Evolutionary conservation across 2,329 filamentous ascomycete genomes (phyloP), one percentile per base, ranked within the genome.

Genomic region (Ascochyta koolunga): DNA sequence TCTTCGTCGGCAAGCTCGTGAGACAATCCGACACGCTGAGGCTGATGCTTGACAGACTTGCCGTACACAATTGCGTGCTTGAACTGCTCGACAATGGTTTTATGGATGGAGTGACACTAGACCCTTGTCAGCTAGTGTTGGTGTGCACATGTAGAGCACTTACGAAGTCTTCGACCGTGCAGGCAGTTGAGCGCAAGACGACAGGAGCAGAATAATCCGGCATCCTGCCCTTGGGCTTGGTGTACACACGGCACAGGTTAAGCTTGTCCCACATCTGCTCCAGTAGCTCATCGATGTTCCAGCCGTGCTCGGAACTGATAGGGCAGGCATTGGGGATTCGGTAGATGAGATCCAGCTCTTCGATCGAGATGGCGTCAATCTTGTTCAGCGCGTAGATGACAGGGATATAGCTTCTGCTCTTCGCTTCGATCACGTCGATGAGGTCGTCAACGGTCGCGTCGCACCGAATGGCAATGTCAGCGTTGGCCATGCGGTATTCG

Each of bases 201-300:
- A 99, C 95, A 44, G 95, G 95, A 46, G 89, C 82, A 54, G 87
- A 86, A 78, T 99, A 99, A 77, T 99, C 95, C 15, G 95, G 95
- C 77, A 91, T 83, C 75, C 88, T 91, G 59, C 95, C 95, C 81
- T 99, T 98, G 57, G 95, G 95, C 80, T 99, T 99, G 53, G 95
- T 99, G 80, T 99, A 99, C 39, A 99, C 89, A 67, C 95, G 86
- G 66, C 91, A 88, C 56, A 99, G 83, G 70, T 89, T 91, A 67
- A 99, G 84, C 77, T 96, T 96, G 52, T 97, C 93, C 95, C 95
- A 98, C 95, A 98, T 98, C 75, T 89, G 86, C 79, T 98, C 95
- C 81, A 99, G 84, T 61, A 99, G 80, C 80, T 99, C 95, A 73
- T 99, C 95, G 58, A 99, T 79, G 77, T 99, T 99, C 95, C 95